Conservation (phyloP, 2,329 filamentous ascomycete genomes). For the Metarhizium robertsii region DNA sequence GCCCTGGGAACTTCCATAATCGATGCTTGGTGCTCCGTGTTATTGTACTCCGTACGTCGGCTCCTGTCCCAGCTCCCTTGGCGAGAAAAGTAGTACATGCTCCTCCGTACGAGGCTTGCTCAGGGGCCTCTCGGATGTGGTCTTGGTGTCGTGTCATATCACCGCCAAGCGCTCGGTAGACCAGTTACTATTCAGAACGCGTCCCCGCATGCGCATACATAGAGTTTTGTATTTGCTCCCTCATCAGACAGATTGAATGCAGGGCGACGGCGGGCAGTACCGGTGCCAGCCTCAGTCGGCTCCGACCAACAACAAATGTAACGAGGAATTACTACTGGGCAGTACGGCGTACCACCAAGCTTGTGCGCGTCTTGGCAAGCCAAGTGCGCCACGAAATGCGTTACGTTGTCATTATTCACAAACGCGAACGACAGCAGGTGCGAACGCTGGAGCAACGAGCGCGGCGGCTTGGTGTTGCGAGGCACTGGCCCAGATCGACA, state of each 20-base stretch:
- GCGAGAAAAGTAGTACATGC: background rate
- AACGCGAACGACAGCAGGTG: background rate
- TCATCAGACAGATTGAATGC: background rate
- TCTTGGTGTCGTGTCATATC: background rate
- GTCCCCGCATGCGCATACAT: background rate
- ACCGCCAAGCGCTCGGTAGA: background rate
- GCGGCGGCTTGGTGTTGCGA: background rate
- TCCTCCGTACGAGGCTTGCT: background rate
- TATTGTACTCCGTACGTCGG: background rate
- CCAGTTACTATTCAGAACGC: background rate
- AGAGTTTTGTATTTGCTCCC: background rate
- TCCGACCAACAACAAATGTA: background rate
- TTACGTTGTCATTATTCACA: background rate
- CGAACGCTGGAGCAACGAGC: background rate
- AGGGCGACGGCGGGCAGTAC: too few relatives aligned
- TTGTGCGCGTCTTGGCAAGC: background rate
- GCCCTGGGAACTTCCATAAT: background rate
- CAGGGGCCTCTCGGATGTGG: background rate
- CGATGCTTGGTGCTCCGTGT: background rate
- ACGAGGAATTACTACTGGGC: too few relatives aligned
- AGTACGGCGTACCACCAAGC: background rate
- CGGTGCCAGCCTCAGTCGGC: background rate
- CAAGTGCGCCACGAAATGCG: background rate
- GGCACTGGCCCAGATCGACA: background rate
- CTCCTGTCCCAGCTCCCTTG: background rate